phyloP scores from a whole-genome alignment of 2,329 filamentous ascomycete species.

The Colletotrichum eremochloae region DNA sequence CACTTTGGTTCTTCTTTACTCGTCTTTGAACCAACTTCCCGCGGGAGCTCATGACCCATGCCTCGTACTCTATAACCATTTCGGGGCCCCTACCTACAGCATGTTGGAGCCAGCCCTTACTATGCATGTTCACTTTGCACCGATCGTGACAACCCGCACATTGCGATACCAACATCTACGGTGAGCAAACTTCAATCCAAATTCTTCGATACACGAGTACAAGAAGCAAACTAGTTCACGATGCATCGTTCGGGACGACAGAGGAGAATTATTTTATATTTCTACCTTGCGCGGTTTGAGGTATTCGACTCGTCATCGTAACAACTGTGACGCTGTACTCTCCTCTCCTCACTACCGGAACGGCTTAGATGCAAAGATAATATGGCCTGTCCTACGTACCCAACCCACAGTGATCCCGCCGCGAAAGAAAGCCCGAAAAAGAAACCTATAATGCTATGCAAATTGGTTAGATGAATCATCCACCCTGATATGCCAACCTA shows the following conservation, averaged over 20 bases:
- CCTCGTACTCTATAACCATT: too few species aligned
- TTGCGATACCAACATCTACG: not conserved
- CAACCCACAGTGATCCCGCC: not conserved
- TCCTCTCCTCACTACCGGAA: not conserved
- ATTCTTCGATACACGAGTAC: not conserved
- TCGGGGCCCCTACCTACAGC: not conserved
- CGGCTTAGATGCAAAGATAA: not conserved
- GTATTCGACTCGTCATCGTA: not conserved
- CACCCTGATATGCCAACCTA: not conserved
- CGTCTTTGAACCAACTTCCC: not conserved
- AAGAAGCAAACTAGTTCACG: not conserved
- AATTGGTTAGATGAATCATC: slow-evolving; percentile 6
- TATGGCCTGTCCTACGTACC: slow-evolving; percentile 12
- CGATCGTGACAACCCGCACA: not conserved
- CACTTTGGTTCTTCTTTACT: not conserved
- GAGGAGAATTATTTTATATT: not conserved
- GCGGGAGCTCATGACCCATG: not conserved
- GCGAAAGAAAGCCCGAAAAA: not conserved
- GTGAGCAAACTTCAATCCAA: not conserved
- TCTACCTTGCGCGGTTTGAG: not conserved
- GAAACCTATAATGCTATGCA: slow-evolving; percentile 19
- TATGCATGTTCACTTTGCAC: not conserved
- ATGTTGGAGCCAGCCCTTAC: not conserved
- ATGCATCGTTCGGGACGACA: not conserved
- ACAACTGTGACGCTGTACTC: not conserved